phyloP scores from a whole-genome alignment of 768 basidiomycete genomes.

The Podaxis sp. region DNA sequence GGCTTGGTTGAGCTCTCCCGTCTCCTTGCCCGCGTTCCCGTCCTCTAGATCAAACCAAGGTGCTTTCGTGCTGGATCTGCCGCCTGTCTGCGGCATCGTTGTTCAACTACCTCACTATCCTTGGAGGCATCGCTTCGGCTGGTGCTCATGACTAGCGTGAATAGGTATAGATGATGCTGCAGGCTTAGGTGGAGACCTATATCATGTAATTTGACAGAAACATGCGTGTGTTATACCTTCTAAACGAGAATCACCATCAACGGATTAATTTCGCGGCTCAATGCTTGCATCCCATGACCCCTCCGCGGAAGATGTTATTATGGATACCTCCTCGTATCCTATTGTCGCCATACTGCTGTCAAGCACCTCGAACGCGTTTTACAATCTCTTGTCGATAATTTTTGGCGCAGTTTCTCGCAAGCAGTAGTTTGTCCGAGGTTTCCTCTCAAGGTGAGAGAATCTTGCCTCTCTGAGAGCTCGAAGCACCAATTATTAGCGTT shows the following conservation, averaged over 20 bases:
- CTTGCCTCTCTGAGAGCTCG: background rate
- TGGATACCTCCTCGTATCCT: background rate
- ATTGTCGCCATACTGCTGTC: background rate
- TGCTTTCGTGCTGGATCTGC: constrained; percentile 20
- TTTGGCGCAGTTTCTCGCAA: background rate
- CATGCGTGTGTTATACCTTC: constrained; percentile 6
- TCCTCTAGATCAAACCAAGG: constrained; percentile 64
- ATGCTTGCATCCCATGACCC: background rate
- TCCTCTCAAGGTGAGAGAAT: background rate
- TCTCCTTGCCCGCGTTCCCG: constrained; percentile 95
- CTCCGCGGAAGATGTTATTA: background rate
- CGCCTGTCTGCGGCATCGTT: constrained; percentile 21
- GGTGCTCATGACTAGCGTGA: constrained; percentile 60
- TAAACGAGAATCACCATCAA: background rate
- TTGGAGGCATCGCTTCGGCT: constrained; percentile 67
- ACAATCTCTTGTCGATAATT: background rate
- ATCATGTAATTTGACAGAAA: constrained; percentile 14
- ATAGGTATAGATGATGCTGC: constrained; percentile 23
- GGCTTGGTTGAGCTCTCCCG: constrained; percentile 77
- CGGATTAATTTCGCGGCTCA: background rate
- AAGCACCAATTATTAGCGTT: background rate
- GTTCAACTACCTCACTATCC: constrained; percentile 41
- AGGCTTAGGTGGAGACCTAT: constrained; percentile 30
- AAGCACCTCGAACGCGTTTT: background rate
- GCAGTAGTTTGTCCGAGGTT: background rate